phyloP scores from a whole-genome alignment of 345 rosid species.

The Cardamine chenopodiifolia region DNA sequence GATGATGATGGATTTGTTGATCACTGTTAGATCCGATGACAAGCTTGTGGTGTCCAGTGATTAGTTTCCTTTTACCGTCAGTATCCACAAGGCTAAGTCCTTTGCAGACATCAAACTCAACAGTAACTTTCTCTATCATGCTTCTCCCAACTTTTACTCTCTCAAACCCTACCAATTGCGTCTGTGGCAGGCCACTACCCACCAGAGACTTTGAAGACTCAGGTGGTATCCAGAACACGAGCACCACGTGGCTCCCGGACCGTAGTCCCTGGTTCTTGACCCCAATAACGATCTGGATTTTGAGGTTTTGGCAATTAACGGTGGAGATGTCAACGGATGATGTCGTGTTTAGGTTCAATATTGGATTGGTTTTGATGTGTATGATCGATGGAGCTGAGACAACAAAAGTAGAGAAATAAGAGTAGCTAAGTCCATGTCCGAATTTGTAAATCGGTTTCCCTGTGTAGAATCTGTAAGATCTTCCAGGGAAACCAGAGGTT shows the following conservation, averaged over 20 bases:
- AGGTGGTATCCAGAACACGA: slow-evolving; percentile 61
- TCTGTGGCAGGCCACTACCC: slow-evolving; percentile 45
- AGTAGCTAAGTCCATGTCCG: slow-evolving; percentile 62
- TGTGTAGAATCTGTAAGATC: slow-evolving; percentile 61
- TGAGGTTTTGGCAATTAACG: slow-evolving; percentile 43
- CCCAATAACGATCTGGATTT: slow-evolving; percentile 38
- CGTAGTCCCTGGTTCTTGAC: slow-evolving; percentile 53
- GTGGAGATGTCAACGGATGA: slow-evolving; percentile 44
- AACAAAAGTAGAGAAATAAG: slow-evolving; percentile 37
- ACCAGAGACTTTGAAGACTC: slow-evolving; percentile 29
- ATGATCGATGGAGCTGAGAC: slow-evolving; percentile 40
- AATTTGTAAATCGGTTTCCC: slow-evolving; percentile 59
- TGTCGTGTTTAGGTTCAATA: slow-evolving; percentile 33
- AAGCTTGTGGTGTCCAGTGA: slow-evolving; percentile 48
- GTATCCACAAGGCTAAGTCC: slow-evolving; percentile 51
- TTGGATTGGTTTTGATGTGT: slow-evolving; percentile 35
- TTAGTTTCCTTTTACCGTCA: slow-evolving; percentile 54
- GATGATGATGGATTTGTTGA: slow-evolving; percentile 45
- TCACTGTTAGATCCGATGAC: slow-evolving; percentile 52
- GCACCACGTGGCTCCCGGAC: slow-evolving; percentile 57
- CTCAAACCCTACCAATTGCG: slow-evolving; percentile 60
- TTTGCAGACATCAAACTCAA: slow-evolving; percentile 55
- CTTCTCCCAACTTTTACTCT: slow-evolving; percentile 52
- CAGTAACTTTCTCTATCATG: slow-evolving; percentile 45
- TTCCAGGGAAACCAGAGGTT: slow-evolving; percentile 51